A percentile compares a stretch with the other conserved stretches of the same genome.
Evolutionary conservation across 208 protist genomes (phyloP).

Genomic region (Herpetomonas samuelpessoai): DNA sequence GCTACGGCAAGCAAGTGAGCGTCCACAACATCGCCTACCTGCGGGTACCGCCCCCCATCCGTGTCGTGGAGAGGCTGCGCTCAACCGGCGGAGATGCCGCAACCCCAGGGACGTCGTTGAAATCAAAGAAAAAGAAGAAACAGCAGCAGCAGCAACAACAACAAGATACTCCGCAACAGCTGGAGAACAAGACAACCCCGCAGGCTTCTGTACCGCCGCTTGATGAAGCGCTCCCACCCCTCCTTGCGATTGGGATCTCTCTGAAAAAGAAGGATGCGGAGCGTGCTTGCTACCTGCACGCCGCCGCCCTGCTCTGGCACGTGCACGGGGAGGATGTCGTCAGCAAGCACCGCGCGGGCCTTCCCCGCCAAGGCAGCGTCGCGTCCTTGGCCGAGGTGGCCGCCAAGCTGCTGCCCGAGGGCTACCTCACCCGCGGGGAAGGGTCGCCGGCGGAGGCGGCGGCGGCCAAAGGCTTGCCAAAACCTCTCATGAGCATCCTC

Average conservation of each 20-base stretch:
- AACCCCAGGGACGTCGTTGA: too few relatives aligned
- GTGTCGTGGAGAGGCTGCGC: not conserved
- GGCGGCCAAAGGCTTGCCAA: slow-evolving; percentile 14
- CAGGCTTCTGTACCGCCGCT: too few relatives aligned
- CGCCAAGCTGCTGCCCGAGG: slow-evolving; percentile 5
- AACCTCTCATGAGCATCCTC: slow-evolving; percentile 51
- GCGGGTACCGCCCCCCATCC: slow-evolving; percentile 31
- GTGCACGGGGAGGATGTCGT: slow-evolving; percentile 53
- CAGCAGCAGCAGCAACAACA: not conserved
- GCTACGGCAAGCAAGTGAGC: slow-evolving; percentile 40
- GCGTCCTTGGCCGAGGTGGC: slow-evolving; percentile 14
- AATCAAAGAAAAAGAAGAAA: slow-evolving; percentile 5
- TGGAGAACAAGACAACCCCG: too few relatives aligned
- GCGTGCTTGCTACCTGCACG: slow-evolving; percentile 77
- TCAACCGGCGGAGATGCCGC: not conserved
- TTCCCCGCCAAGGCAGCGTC: slow-evolving; percentile 31
- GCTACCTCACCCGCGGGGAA: slow-evolving; percentile 1
- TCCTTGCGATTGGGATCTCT: slow-evolving; percentile 59
- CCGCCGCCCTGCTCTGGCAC: slow-evolving; percentile 49
- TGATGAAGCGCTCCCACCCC: slow-evolving; percentile 3
- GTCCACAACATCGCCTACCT: slow-evolving; percentile 72
- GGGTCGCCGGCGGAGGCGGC: not conserved
- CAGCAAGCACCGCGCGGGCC: slow-evolving; percentile 26
- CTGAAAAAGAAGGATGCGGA: slow-evolving; percentile 85
- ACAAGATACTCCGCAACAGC: too few relatives aligned